These are phyloP conservation scores for Cytospora chrysosperma DNA, from an alignment of 2,329 filamentous ascomycete species.

Conservation along the genomic window DNA sequence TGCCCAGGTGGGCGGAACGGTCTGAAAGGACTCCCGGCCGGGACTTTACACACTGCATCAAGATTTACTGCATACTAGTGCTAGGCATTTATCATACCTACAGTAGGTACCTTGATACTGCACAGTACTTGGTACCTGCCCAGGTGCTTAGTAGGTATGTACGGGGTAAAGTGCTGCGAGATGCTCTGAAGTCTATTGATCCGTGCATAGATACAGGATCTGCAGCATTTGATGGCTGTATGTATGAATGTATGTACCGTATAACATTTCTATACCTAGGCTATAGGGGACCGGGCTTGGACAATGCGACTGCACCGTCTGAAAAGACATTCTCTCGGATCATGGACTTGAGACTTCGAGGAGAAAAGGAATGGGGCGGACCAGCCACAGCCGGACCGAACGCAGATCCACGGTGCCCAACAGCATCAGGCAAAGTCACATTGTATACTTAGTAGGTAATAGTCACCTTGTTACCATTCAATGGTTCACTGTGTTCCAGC, in stretches of 20 bases:
- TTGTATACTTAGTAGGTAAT: too few relatives aligned
- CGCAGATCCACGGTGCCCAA: not conserved
- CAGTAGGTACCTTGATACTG: not conserved
- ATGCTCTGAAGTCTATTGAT: not conserved
- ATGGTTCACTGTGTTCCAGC: not conserved
- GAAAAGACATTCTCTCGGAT: not conserved
- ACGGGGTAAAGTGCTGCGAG: not conserved
- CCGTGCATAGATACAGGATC: too few relatives aligned
- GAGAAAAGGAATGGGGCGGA: not conserved
- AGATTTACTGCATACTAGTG: not conserved
- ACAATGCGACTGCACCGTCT: not conserved
- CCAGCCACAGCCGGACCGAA: not conserved
- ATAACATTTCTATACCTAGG: too few relatives aligned
- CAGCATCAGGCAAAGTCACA: not conserved
- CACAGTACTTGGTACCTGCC: too few relatives aligned
- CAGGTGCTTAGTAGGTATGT: too few relatives aligned
- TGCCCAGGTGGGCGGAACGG: slow-evolving; percentile 1
- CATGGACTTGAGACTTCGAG: not conserved
- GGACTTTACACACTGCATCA: not conserved
- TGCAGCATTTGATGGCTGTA: too few relatives aligned
- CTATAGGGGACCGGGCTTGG: too few relatives aligned
- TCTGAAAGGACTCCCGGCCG: slow-evolving; percentile 13
- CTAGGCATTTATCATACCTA: too few relatives aligned
- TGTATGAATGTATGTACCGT: too few relatives aligned
- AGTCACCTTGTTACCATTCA: not conserved